These are phyloP conservation scores for Aspergillus transmontanensis DNA, from an alignment of 2,329 filamentous ascomycete genomes.

Conservation along the genomic window DNA sequence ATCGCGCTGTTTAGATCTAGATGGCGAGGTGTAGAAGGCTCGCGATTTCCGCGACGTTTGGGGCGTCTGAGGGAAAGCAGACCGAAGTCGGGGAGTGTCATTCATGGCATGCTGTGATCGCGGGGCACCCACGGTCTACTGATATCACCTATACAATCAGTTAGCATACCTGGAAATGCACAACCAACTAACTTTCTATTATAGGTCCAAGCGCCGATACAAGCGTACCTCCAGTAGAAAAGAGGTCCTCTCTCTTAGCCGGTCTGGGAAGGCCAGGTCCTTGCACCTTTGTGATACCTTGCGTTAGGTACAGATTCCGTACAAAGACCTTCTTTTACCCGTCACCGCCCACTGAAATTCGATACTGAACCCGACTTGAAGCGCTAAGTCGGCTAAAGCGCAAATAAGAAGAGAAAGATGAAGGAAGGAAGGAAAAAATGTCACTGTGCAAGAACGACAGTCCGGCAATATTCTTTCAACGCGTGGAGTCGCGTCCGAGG, in stretches of 20 bases:
- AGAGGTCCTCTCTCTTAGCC: background rate
- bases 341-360: background rate
- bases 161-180: background rate
- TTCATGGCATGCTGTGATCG: constrained; percentile 69
- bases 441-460: background rate
- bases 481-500: constrained; percentile 19
- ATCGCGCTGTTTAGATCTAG: constrained; percentile 29
- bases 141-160: constrained; percentile 9
- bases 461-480: constrained; percentile 4
- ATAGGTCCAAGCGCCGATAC: background rate
- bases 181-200: background rate
- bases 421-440: background rate
- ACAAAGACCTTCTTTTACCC: background rate
- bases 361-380: background rate
- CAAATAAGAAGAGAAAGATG: background rate
- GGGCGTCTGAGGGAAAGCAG: constrained; percentile 78
- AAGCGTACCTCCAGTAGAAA: background rate
- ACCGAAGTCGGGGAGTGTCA: constrained; percentile 78
- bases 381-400: background rate
- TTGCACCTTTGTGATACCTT: background rate
- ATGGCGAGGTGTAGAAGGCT: constrained; percentile 31
- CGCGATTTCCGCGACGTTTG: constrained; percentile 48
- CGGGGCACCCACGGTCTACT: constrained; percentile 15
- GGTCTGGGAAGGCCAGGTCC: background rate
- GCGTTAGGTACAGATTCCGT: background rate